phyloP scores from a whole-genome alignment of 192 early-diverging fungal species.

The Entomortierella parvispora region DNA sequence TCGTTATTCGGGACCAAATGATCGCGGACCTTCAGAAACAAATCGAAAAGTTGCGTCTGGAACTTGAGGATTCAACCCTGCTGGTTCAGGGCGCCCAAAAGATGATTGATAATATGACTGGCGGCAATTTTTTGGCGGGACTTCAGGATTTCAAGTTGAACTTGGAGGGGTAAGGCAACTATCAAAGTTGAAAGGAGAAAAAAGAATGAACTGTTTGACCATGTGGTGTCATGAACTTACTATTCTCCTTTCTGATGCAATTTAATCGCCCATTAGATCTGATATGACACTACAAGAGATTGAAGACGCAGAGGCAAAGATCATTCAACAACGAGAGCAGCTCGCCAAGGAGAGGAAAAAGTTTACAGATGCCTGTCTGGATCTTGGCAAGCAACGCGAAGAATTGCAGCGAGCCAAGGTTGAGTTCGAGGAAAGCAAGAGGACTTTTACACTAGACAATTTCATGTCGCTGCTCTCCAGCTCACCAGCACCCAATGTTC shows the following conservation, averaged over 20 bases:
- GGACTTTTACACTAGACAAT: constrained; percentile 33
- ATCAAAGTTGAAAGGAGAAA: no score
- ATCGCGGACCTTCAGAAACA: constrained; percentile 38
- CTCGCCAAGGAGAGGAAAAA: constrained; percentile 37
- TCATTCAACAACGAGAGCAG: constrained; percentile 29
- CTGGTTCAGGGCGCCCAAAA: constrained; percentile 51
- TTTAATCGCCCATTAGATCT: constrained; percentile 5
- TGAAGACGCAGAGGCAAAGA: constrained; percentile 35
- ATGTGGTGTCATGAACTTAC: background rate
- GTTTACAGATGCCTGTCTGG: constrained; percentile 36
- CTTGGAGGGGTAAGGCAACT: constrained; percentile 24
- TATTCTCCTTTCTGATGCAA: background rate
- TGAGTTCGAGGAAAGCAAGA: constrained; percentile 43
- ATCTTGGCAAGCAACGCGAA: constrained; percentile 39
- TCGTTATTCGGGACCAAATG: constrained; percentile 40
- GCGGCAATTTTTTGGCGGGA: constrained; percentile 38
- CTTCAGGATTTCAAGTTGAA: constrained; percentile 35
- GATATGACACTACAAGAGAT: constrained; percentile 48
- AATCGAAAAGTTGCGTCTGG: constrained; percentile 39
- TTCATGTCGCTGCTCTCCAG: constrained; percentile 27
- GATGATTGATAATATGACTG: constrained; percentile 46
- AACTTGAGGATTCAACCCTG: constrained; percentile 49
- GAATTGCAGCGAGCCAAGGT: constrained; percentile 15
- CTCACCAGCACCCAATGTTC: constrained; percentile 24
- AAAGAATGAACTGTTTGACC: no score